Conservation (phyloP, 176 grass and related monocot species). For the Hsuehochloa calcarea region DNA sequence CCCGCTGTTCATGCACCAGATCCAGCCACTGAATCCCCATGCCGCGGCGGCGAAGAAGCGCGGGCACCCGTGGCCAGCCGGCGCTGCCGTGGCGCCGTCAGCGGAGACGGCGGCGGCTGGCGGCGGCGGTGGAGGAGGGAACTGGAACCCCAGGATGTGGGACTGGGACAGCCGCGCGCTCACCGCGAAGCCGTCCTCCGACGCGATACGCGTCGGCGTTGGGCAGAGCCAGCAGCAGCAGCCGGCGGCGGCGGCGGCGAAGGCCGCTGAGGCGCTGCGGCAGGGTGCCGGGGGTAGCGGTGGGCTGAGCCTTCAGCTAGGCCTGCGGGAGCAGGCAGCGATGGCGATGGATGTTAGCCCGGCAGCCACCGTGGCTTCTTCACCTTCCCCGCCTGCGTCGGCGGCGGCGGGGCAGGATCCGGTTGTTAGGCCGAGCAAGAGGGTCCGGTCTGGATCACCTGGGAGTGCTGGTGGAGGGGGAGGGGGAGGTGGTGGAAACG, state of each 20-base stretch:
- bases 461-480: slow-evolving; percentile 39
- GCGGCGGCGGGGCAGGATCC: slow-evolving; percentile 32
- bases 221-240: slow-evolving; percentile 32
- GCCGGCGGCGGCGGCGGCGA: not conserved
- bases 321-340: slow-evolving; percentile 27
- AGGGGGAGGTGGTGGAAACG: slow-evolving; percentile 20
- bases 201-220: slow-evolving; percentile 19
- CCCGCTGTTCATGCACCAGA: slow-evolving; percentile 66
- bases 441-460: slow-evolving; percentile 77
- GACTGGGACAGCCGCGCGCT: slow-evolving; percentile 85
- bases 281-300: slow-evolving; percentile 29
- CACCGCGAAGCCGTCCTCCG: slow-evolving; percentile 53
- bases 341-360: slow-evolving; percentile 33
- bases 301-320: slow-evolving; percentile 61
- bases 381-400: slow-evolving; percentile 28
- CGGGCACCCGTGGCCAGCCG: slow-evolving; percentile 44
- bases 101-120: not conserved
- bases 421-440: slow-evolving; percentile 58
- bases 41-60: slow-evolving; percentile 43
- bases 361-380: slow-evolving; percentile 28
- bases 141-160: slow-evolving; percentile 91
- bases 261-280: not conserved
- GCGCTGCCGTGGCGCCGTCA: not conserved
- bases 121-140: slow-evolving; percentile 26
- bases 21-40: slow-evolving; percentile 53